Conservation (phyloP, 371 early-diverging fungal genomes). For the Dentiscutata heterogama region DNA sequence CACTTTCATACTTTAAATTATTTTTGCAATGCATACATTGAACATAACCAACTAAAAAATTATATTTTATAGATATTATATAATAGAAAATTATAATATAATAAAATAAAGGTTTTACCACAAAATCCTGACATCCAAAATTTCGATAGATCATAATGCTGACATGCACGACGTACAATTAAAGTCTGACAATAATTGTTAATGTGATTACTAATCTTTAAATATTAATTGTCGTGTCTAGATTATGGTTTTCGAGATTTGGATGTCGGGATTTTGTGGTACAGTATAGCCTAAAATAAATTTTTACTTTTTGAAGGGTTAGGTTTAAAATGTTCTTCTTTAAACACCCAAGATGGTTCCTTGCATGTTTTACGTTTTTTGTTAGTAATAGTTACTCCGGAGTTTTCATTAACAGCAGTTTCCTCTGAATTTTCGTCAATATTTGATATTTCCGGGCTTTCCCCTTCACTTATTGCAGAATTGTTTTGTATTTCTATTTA, state of each 20-base stretch:
- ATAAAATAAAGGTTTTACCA: slow-evolving; percentile 6
- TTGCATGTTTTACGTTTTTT: slow-evolving; percentile 9
- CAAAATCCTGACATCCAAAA: not conserved
- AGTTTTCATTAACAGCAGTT: not conserved
- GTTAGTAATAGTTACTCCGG: not conserved
- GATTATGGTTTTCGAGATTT: too few relatives aligned
- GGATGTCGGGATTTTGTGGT: too few relatives aligned
- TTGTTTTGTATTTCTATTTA: slow-evolving; percentile 18
- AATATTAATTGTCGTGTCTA: too few relatives aligned
- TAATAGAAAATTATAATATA: slow-evolving; percentile 9
- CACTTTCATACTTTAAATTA: not conserved
- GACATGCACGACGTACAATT: too few relatives aligned
- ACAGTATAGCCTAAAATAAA: not conserved
- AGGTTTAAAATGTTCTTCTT: not conserved
- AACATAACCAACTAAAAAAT: not conserved
- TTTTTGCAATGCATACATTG: not conserved
- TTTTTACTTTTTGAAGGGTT: not conserved
- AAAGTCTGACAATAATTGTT: too few relatives aligned
- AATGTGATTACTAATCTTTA: too few relatives aligned
- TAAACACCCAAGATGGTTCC: slow-evolving; percentile 1
- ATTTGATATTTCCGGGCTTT: not conserved
- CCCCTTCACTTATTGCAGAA: slow-evolving; percentile 3
- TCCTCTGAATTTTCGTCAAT: not conserved
- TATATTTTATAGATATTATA: slow-evolving; percentile 15
- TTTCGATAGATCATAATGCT: too few relatives aligned